phyloP scores from a whole-genome alignment of 371 early-diverging fungal genomes.

The Nematocida ironsii region DNA sequence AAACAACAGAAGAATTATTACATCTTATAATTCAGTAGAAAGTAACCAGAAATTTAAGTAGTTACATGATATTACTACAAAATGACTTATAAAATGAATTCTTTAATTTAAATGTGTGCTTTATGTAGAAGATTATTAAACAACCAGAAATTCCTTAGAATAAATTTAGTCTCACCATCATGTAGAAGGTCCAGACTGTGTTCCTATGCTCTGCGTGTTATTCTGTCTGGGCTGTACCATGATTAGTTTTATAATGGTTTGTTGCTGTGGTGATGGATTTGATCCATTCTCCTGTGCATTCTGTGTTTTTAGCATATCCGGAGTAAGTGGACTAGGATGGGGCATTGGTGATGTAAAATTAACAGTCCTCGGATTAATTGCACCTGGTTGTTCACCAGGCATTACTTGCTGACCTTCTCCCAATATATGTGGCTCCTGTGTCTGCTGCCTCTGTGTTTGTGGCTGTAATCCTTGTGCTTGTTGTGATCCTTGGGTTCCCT shows the following conservation, averaged over 20 bases:
- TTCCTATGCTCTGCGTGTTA: neutral
- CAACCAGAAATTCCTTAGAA: too few relatives aligned
- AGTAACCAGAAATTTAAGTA: too few relatives aligned
- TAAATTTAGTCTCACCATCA: too few relatives aligned
- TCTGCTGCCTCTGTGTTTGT: too few relatives aligned
- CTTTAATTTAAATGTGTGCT: too few relatives aligned
- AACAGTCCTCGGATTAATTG: neutral
- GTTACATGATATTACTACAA: too few relatives aligned
- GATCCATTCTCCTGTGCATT: neutral
- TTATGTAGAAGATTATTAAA: too few relatives aligned
- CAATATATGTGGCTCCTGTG: neutral
- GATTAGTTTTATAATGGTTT: conserved; percentile 20
- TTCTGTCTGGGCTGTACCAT: conserved; percentile 10
- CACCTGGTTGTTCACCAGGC: neutral
- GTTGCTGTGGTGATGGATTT: neutral
- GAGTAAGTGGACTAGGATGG: neutral
- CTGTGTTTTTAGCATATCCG: neutral
- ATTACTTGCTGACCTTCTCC: neutral
- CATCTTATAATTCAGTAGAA: too few relatives aligned
- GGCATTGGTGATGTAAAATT: neutral
- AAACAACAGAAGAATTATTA: too few relatives aligned
- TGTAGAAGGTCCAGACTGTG: neutral
- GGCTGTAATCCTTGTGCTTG: too few relatives aligned
- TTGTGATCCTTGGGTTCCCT: neutral
- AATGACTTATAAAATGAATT: too few relatives aligned